Evolutionary conservation across 1,284 basidiomycete species (phyloP), one percentile per base, ranked within the genome.

Genomic region (Ustilago xerochloae): DNA sequence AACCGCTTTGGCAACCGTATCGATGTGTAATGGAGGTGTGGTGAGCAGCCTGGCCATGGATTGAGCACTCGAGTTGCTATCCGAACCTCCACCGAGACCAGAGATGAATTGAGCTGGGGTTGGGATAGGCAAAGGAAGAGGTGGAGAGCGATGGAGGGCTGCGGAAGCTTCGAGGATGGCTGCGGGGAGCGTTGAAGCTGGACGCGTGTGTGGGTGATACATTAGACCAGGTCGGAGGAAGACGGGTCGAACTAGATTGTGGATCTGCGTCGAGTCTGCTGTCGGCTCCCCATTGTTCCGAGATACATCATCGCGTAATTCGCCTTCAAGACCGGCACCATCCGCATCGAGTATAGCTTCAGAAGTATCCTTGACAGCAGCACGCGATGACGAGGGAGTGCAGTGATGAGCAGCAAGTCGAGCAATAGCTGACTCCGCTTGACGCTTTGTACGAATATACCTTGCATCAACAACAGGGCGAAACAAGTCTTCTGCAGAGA

Each of bases 401-500:
- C 88, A 85, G 92, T 92, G 28, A 94, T 65, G 62, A 12, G 60
- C 35, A 26, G 75, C 63, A 3, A 78, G 53, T 10, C 63, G 61
- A 5, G 67, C 38, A 56, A 98, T 92, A 32, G 86, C 87, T 24
- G 86, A 84, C 81, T 97, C 95, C 16, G 96, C 94, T 81, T 95
- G 90, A 20, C 94, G 90, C 86, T 99, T 98, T 5, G 92, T 91
- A 79, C 90, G 87, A 75, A 97, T 93, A 86, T 98, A 98, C 39
- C 91, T 87, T 0, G 89, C 87, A 24, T 94, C 90, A 32, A 98
- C 89, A 72, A 96, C 81, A 2, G 96, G 96, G 26, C 93, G 89
- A 86, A 91, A 93, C 43, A 95, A 89, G 81, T 97, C 94, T 78
- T 95, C 95, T 5, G 96, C 95, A 32, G 96, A 99, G 67, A 99